Base-by-base conservation (phyloP, 2,329 filamentous ascomycete species). In the Didymella pomorum region DNA sequence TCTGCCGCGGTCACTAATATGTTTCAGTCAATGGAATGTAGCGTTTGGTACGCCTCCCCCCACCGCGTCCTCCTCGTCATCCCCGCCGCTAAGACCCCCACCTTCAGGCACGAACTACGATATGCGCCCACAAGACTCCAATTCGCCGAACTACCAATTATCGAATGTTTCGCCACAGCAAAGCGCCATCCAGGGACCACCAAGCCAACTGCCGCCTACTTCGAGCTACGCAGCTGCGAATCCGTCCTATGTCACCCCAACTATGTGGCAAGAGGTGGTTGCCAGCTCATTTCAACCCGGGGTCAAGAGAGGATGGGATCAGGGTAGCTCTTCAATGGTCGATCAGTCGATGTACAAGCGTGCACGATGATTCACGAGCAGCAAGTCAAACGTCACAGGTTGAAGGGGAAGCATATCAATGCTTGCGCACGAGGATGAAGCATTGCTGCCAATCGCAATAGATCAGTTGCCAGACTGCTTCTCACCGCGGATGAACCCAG, bases 21-120 rank as follows among this genome's bases (percentile, higher is more conserved):
- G 7, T 16, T 7, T 48, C 71, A 96, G 93, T 77, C 92, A 97
- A 82, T 98, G 94, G 93, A 93, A 96, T 78, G 89, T 90, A 72
- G 93, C 94, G 65, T 98, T 97, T 80, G 91, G 92, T 82, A 91
- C 89, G 77, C 74, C 79, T 71, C 73, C 78, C 68, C 70, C 76
- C 60, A 77, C 72, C 69, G 70, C 75, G 53, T 73, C 77, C 50
- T 76, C 78, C 45, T 79, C 79, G 66, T 76, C 78, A 31, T 79
- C 79, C 52, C 79, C 79, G 64, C 78, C 78, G 72, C 72, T 78
- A 73, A 78, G 75, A 74, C 76, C 78, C 61, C 75, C 73, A 57
- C 71, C 74, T 61, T 52, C 76, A 78, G 75, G 76, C 61, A 77
- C 62, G 63, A 70, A 69, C 52, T 78, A 75, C 64, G 76, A 78